Conservation (phyloP, 805 yeast genomes). For the Metschnikowia cubensis region DNA sequence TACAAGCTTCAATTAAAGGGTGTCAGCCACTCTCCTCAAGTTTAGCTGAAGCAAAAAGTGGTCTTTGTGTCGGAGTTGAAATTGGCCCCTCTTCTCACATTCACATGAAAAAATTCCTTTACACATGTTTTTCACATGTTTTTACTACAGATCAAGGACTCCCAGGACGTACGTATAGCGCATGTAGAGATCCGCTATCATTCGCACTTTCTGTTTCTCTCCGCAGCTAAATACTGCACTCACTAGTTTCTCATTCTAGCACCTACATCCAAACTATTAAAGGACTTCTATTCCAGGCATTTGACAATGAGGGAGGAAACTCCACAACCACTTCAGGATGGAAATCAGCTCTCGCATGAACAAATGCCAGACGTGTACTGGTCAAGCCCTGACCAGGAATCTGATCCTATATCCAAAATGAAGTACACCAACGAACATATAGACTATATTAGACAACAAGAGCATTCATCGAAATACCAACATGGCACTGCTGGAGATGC, state of each 20-base stretch:
- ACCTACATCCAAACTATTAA: not conserved
- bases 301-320: conserved; percentile 1
- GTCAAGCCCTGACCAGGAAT: not conserved
- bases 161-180: too few relatives aligned
- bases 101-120: too few relatives aligned
- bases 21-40: too few relatives aligned
- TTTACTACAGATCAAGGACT: too few relatives aligned
- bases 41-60: too few relatives aligned
- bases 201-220: too few relatives aligned
- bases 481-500: not conserved
- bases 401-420: not conserved
- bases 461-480: not conserved
- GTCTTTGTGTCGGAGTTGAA: too few relatives aligned
- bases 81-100: too few relatives aligned
- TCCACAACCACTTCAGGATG: not conserved
- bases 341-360: not conserved
- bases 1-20: too few relatives aligned
- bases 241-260: not conserved
- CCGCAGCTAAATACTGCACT: not conserved
- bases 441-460: not conserved
- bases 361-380: not conserved
- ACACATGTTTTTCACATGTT: too few relatives aligned
- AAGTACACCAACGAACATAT: not conserved
- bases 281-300: not conserved
- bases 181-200: too few relatives aligned